Evolutionary conservation across 139 green algal species (phyloP).

Genomic region (Closterium sp.): DNA sequence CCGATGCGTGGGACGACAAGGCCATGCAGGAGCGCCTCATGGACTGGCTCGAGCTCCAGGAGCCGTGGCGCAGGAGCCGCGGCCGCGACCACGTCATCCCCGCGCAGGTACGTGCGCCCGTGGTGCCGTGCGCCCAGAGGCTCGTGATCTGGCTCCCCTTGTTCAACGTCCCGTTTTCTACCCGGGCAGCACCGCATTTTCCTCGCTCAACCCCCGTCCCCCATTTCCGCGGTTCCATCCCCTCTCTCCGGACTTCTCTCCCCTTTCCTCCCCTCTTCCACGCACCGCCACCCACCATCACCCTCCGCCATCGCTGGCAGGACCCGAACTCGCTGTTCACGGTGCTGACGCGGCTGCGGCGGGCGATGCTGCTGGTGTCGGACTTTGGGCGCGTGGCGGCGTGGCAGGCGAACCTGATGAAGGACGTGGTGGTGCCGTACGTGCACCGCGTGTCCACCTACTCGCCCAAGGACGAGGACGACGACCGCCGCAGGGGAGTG

Average conservation of each 20-base stretch:
- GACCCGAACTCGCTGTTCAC: conserved; percentile 13
- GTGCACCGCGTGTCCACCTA: conserved; percentile 21
- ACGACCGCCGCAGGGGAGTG: neutral
- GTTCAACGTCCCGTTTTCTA: no score
- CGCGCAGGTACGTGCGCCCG: neutral
- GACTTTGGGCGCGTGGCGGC: conserved; percentile 10
- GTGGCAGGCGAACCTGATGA: conserved; percentile 11
- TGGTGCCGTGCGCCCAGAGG: neutral
- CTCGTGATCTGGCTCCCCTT: neutral
- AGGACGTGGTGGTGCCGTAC: conserved; percentile 39
- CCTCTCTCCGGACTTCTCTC: neutral
- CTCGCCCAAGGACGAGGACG: conserved; percentile 1
- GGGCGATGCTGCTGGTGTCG: conserved; percentile 23
- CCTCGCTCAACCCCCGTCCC: neutral
- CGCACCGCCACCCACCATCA: neutral
- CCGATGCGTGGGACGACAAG: neutral
- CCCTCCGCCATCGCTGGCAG: neutral
- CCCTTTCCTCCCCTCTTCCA: no score
- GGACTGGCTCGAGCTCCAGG: conserved; percentile 20
- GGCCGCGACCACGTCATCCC: conserved; percentile 26
- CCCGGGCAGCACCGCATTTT: no score
- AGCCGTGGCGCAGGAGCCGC: conserved; percentile 1
- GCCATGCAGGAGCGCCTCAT: conserved; percentile 14
- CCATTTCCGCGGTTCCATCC: neutral
- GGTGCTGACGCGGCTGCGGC: neutral